Conservation (phyloP, 2,329 filamentous ascomycete species). For the Claviceps pazoutovae region DNA sequence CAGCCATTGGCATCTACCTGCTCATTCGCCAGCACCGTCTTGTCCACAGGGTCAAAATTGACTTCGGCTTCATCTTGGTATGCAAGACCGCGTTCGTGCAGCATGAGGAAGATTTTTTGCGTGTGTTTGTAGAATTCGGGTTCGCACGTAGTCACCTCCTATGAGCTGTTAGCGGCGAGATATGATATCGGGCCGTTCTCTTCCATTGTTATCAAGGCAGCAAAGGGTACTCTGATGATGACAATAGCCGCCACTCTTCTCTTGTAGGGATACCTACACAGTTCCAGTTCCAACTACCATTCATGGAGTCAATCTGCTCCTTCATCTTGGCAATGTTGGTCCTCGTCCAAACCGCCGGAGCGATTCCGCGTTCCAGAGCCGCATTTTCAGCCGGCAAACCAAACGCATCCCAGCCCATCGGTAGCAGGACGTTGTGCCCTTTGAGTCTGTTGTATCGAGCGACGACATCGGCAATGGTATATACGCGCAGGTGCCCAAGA, state of each 20-base stretch:
- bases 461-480: constrained; percentile 79
- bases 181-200: not conserved
- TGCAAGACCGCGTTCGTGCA: constrained; percentile 60
- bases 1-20: constrained; percentile 77
- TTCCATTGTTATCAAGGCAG: not conserved
- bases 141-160: constrained; percentile 78
- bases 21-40: constrained; percentile 82
- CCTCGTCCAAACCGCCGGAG: constrained; percentile 66
- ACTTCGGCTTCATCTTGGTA: constrained; percentile 75
- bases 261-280: constrained; percentile 40
- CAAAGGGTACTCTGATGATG: no score
- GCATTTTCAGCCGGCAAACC: constrained; percentile 85
- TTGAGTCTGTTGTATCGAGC: constrained; percentile 63
- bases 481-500: constrained; percentile 76
- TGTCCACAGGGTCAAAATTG: constrained; percentile 82
- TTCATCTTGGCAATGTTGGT: constrained; percentile 78
- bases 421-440: constrained; percentile 62
- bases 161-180: not conserved
- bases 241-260: no score
- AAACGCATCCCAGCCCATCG: constrained; percentile 95
- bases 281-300: constrained; percentile 72
- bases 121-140: constrained; percentile 83
- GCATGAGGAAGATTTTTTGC: constrained; percentile 68
- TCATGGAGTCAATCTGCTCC: constrained; percentile 64
- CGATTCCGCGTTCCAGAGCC: constrained; percentile 66